Evolutionary conservation across 371 early-diverging fungal species (phyloP).

Genomic region (Nosema muscidifuracis): DNA sequence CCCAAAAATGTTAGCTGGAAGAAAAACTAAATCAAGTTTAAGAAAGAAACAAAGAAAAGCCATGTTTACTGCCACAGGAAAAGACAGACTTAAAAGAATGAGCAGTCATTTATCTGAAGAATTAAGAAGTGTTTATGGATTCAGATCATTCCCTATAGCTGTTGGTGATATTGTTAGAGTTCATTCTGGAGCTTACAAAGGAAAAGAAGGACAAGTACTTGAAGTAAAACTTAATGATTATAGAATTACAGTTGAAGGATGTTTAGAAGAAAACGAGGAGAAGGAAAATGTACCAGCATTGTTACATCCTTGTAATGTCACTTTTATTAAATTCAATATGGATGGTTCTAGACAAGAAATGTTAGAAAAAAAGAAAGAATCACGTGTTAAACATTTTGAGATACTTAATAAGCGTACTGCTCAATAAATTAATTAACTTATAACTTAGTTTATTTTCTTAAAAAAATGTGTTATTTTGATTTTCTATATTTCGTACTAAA

Average conservation of each 20-base stretch:
- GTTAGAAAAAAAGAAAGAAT: conserved; percentile 51
- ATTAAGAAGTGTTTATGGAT: conserved; percentile 52
- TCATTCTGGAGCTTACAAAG: conserved; percentile 54
- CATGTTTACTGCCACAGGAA: conserved; percentile 52
- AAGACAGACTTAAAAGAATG: conserved; percentile 56
- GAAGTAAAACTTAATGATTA: conserved; percentile 51
- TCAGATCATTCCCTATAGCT: conserved; percentile 56
- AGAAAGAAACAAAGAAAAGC: conserved; percentile 63
- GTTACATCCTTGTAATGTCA: conserved; percentile 60
- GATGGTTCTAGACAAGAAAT: conserved; percentile 52
- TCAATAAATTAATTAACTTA: background rate
- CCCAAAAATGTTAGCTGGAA: conserved; percentile 52
- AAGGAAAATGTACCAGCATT: conserved; percentile 23
- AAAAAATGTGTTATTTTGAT: background rate
- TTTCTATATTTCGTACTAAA: background rate
- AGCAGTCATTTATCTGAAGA: conserved; percentile 57
- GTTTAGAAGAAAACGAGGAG: conserved; percentile 49
- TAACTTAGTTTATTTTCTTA: background rate
- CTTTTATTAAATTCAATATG: conserved; percentile 53
- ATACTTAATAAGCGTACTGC: background rate
- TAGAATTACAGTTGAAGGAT: conserved; percentile 58
- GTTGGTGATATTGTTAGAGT: conserved; percentile 60
- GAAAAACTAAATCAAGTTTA: conserved; percentile 46
- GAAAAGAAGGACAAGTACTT: conserved; percentile 55
- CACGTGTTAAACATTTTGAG: conserved; percentile 17